Conservation (phyloP, 2,329 filamentous ascomycete species). For the Phialophora expanda region DNA sequence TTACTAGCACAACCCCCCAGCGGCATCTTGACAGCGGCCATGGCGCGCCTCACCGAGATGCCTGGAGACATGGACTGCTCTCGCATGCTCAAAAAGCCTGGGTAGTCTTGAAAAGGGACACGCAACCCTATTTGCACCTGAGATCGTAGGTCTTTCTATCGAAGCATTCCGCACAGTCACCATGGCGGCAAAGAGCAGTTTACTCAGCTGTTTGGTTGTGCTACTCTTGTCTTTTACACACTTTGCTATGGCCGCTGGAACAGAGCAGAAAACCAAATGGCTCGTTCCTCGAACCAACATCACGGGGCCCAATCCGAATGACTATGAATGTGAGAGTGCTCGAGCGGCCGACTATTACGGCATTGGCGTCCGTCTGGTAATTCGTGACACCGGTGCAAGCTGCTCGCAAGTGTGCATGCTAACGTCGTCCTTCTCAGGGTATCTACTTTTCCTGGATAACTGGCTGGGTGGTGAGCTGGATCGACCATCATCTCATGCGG, state of each 20-base stretch:
- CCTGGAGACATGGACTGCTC: background rate
- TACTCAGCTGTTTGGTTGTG: background rate
- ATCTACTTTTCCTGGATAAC: conserved; percentile 31
- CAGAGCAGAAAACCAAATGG: conserved; percentile 14
- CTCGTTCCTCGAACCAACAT: conserved; percentile 26
- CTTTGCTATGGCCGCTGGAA: conserved; percentile 13
- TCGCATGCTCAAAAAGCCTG: background rate
- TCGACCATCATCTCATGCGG: background rate
- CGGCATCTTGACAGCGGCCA: background rate
- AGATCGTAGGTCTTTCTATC: background rate
- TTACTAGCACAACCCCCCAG: conserved; percentile 10
- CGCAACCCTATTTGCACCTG: background rate
- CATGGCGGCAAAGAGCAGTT: conserved; percentile 6
- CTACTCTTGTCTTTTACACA: conserved; percentile 6
- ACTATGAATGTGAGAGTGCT: conserved; percentile 26
- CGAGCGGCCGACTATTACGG: conserved; percentile 28
- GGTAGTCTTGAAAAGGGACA: background rate
- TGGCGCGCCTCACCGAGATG: background rate
- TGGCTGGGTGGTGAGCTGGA: conserved; percentile 21
- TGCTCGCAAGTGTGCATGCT: background rate
- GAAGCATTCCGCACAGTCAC: background rate
- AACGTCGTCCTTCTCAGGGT: conserved; percentile 6
- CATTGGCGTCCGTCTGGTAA: conserved; percentile 27
- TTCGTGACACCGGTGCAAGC: background rate
- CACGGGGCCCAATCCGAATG: conserved; percentile 19